Evolutionary conservation across 352 stramenopile species (phyloP).

Genomic region (Pythium coloratum): DNA sequence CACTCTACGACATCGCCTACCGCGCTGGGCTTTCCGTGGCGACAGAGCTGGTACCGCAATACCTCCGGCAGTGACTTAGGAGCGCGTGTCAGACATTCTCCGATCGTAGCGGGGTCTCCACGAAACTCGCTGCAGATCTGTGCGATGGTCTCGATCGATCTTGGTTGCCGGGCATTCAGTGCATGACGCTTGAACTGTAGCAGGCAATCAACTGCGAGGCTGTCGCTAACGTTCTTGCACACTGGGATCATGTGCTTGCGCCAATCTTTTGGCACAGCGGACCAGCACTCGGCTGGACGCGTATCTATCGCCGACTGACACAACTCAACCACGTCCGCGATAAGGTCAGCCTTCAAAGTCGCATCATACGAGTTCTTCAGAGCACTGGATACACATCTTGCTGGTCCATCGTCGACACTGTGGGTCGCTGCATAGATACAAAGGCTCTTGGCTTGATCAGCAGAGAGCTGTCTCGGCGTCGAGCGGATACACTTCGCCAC

Average conservation of each 20-base stretch:
- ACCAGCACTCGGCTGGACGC: slow-evolving; percentile 51
- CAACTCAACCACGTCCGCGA: neutral
- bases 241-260: slow-evolving; percentile 27
- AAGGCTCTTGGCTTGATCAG: slow-evolving; percentile 5
- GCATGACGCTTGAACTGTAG: slow-evolving; percentile 25
- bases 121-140: slow-evolving; percentile 18
- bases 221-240: no score
- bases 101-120: slow-evolving; percentile 16
- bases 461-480: slow-evolving; percentile 1
- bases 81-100: slow-evolving; percentile 6
- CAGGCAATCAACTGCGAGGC: slow-evolving; percentile 44
- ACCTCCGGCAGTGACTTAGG: slow-evolving; percentile 13
- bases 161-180: neutral
- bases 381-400: slow-evolving; percentile 2
- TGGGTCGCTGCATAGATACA: slow-evolving; percentile 3
- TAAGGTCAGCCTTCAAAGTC: neutral
- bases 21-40: neutral
- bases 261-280: slow-evolving; percentile 17
- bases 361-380: neutral
- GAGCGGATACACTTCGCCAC: slow-evolving; percentile 7
- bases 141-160: neutral
- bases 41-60: slow-evolving; percentile 7
- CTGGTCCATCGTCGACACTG: slow-evolving; percentile 15
- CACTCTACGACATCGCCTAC: slow-evolving; percentile 17
- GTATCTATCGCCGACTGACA: slow-evolving; percentile 2